These are phyloP conservation scores for Talaromyces amestolkiae DNA, from an alignment of 2,329 filamentous ascomycete species.

Conservation along the genomic window DNA sequence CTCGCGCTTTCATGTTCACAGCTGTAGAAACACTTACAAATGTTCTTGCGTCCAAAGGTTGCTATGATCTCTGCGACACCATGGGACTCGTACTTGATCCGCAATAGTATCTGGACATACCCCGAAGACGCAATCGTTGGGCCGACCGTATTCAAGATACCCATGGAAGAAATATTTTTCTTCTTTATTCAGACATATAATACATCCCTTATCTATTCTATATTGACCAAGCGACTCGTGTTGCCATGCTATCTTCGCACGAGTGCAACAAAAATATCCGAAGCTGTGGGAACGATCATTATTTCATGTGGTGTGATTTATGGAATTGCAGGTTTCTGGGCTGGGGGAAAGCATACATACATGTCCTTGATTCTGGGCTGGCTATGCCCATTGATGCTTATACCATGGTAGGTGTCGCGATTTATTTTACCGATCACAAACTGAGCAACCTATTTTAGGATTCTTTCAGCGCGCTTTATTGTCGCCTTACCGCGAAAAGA, in stretches of 20 bases:
- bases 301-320: neutral
- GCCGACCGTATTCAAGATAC: neutral
- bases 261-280: neutral
- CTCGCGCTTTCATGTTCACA: neutral
- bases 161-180: neutral
- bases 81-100: neutral
- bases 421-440: neutral
- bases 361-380: slow-evolving; percentile 68
- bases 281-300: neutral
- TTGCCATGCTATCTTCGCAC: neutral
- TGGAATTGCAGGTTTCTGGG: slow-evolving; percentile 44
- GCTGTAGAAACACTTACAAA: neutral
- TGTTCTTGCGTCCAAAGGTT: neutral
- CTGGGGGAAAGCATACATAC: slow-evolving; percentile 56
- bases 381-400: slow-evolving; percentile 64
- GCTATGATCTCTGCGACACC: neutral
- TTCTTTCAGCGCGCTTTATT: neutral
- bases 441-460: neutral
- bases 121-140: neutral
- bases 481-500: neutral
- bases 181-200: neutral
- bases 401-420: slow-evolving; percentile 54
- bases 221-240: neutral
- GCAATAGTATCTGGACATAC: neutral
- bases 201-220: neutral